A percentile compares a stretch with the other conserved stretches of the same genome.
phyloP scores from a whole-genome alignment of 306 rosid species.

The Leucaena leucocephala region DNA sequence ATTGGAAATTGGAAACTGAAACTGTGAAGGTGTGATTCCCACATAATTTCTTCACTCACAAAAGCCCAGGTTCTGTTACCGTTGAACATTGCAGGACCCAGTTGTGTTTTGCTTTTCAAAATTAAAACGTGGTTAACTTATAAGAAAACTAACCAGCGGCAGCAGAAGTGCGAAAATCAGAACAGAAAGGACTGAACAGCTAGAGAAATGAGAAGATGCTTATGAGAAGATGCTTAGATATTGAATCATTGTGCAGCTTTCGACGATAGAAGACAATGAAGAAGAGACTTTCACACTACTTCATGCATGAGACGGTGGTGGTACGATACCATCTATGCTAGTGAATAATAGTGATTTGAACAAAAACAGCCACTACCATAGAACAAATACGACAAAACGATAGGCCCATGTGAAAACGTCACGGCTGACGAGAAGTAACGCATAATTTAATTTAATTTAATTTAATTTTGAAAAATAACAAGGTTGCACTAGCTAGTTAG shows the following conservation, averaged over 20 bases:
- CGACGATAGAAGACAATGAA: background rate
- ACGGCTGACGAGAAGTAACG: background rate
- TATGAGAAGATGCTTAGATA: background rate
- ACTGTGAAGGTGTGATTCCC: background rate
- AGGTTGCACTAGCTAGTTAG: background rate
- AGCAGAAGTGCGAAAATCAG: background rate
- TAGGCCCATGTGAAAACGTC: background rate
- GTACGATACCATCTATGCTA: background rate
- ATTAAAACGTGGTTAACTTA: background rate
- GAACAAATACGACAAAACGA: background rate
- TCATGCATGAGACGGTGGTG: conserved; percentile 1
- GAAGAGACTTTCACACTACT: background rate
- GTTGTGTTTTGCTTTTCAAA: background rate
- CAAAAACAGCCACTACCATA: background rate
- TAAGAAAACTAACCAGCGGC: conserved; percentile 4
- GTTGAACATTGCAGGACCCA: background rate
- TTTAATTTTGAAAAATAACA: background rate
- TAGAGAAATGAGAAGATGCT: too few species aligned
- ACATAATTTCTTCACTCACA: background rate
- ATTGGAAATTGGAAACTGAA: background rate
- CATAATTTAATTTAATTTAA: background rate
- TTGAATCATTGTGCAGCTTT: background rate
- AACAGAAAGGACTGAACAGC: background rate
- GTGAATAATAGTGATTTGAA: background rate
- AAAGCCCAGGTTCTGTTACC: background rate